These are phyloP conservation scores for Chlamydomonas eustigma DNA, from an alignment of 139 green algal genomes.

Conservation along the genomic window DNA sequence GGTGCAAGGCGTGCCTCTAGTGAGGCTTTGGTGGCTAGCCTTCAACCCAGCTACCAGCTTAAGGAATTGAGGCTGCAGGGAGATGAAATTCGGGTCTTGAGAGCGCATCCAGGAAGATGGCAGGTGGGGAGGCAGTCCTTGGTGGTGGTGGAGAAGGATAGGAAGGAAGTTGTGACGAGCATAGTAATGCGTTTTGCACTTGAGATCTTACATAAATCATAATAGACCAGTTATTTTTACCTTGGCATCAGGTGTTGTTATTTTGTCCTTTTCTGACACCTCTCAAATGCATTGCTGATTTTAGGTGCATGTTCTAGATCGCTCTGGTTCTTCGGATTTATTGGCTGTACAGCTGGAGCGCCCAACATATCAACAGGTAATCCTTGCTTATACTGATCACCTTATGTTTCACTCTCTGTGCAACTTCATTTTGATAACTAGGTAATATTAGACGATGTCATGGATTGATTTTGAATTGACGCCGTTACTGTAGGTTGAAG, in stretches of 20 bases:
- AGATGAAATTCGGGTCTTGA: constrained; percentile 53
- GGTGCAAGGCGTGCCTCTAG: constrained; percentile 29
- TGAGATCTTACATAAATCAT: no score
- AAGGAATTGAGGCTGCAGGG: constrained; percentile 59
- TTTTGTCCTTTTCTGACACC: no score
- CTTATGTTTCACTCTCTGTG: neutral
- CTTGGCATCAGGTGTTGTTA: no score
- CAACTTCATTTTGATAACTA: neutral
- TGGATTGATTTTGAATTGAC: neutral
- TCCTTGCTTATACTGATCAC: neutral
- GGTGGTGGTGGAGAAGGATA: no score
- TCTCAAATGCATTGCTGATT: neutral
- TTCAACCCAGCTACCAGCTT: constrained; percentile 64
- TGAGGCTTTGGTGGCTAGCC: constrained; percentile 50
- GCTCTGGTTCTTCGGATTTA: neutral
- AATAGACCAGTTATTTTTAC: no score
- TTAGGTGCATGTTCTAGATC: neutral
- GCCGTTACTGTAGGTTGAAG: neutral
- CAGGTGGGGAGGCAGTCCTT: no score
- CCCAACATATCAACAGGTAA: neutral
- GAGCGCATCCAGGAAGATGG: constrained; percentile 48
- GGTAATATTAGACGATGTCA: no score
- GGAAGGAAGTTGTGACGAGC: no score
- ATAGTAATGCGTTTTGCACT: no score
- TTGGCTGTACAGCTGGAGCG: neutral